Evolutionary conservation across 345 rosid genomes (phyloP), one percentile per base, ranked within the genome.

Genomic region (Sonneratia alba): DNA sequence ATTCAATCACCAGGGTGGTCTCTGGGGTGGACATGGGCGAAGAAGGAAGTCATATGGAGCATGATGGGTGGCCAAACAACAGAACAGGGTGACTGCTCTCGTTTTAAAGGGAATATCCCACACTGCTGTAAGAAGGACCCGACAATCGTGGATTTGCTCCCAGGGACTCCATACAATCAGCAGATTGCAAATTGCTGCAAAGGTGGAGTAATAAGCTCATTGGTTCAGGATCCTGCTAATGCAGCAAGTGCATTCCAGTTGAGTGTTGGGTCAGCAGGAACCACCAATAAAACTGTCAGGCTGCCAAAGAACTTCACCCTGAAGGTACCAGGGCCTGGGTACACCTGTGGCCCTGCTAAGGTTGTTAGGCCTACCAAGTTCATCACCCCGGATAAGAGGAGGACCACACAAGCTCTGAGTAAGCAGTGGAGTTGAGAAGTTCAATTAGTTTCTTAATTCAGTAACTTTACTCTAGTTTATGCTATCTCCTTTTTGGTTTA

Each of bases 41-140:
- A 87, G 82, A 89, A 85, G 48, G 98, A 94, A 84, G 91, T 91
- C 13, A 87, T 94, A 80, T 89, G 97, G 97, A 73, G 24, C 68
- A 85, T 89, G 90, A 0, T 82, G 72, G 98, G 97, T 40, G 97
- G 83, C 2, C 90, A 93, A 77, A 61, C 96, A 15, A 91, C 93
- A 1, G 96, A 89, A 22, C 97, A 91, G 77, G 97, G 98, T 19
- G 96, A 94, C 77, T 94, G 98, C 78, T 91, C 97, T 0, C 90
- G 43, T 74, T 94, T 83, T 86, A 89, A 88, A 76, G 94, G 87
- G 19, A 87, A 78, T 77, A 70, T 83, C 75, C 98, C 98, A 71
- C 95, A 91, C 79, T 89, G 91, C 77, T 94, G 98, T 79, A 88
- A 87, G 80, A 89, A 75, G 87, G 71, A 56, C 1, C 98, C 98